A percentile compares a stretch with the other conserved stretches of the same genome.
These are phyloP conservation scores for Yamadazyma blattariae DNA, from an alignment of 1,139 yeast genomes.

Conservation along the genomic window DNA sequence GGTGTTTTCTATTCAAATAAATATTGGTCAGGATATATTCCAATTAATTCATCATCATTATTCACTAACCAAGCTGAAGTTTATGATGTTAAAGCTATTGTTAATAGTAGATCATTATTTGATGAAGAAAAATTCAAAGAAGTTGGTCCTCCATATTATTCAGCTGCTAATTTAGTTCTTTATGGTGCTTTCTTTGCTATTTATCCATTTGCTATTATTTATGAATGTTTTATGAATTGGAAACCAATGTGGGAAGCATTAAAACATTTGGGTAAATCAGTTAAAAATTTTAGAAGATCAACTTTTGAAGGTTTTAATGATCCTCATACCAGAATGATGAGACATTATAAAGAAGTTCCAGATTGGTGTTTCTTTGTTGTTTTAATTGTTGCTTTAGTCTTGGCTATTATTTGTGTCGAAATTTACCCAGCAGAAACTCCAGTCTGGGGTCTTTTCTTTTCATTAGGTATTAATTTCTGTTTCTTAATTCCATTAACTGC, in stretches of 20 bases:
- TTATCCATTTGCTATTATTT: slow-evolving; percentile 52
- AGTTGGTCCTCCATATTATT: slow-evolving; percentile 42
- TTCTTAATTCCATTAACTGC: slow-evolving; percentile 49
- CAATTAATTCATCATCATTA: slow-evolving; percentile 44
- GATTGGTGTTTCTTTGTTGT: slow-evolving; percentile 53
- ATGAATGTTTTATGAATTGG: slow-evolving; percentile 32
- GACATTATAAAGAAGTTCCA: slow-evolving; percentile 55
- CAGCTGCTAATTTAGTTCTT: slow-evolving; percentile 35
- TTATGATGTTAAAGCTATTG: slow-evolving; percentile 37
- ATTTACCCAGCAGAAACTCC: slow-evolving; percentile 46
- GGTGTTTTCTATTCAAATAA: slow-evolving; percentile 49
- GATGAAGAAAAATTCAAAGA: slow-evolving; percentile 33
- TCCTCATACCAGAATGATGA: slow-evolving; percentile 54
- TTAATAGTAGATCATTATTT: slow-evolving; percentile 32
- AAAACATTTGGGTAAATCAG: slow-evolving; percentile 14
- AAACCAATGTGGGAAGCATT: slow-evolving; percentile 15
- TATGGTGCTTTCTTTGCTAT: slow-evolving; percentile 55
- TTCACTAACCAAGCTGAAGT: slow-evolving; percentile 45
- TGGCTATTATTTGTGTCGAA: slow-evolving; percentile 45
- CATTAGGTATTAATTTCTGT: slow-evolving; percentile 47
- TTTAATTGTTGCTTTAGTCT: slow-evolving; percentile 39
- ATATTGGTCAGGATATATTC: slow-evolving; percentile 48
- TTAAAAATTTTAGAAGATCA: slow-evolving; percentile 25
- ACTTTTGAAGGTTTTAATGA: slow-evolving; percentile 29
- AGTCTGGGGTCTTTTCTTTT: slow-evolving; percentile 53